Percentiles rank a stretch among this genome's conserved stretches.
phyloP scores from a whole-genome alignment of 148 eudicot species.

The Camellia japonica region DNA sequence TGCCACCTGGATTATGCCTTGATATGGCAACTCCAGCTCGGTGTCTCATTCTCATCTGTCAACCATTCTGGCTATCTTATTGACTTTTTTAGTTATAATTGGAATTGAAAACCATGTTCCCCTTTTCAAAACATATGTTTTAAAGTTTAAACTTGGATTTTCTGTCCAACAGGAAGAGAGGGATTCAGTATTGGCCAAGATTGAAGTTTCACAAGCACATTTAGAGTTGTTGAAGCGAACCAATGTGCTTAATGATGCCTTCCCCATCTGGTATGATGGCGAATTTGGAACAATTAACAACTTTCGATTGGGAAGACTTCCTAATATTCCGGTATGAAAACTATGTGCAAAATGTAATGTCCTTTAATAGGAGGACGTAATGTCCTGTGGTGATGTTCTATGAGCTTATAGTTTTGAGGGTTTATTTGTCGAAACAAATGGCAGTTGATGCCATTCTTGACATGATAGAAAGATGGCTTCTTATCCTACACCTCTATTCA shows the following conservation, averaged over 20 bases:
- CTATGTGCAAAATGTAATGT: not conserved
- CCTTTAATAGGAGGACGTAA: not conserved
- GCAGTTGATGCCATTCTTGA: not conserved
- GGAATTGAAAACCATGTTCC: too few relatives aligned
- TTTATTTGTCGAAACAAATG: not conserved
- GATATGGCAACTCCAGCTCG: not conserved
- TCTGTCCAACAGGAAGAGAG: conserved; percentile 69
- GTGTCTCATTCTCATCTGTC: not conserved
- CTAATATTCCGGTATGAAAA: conserved; percentile 70
- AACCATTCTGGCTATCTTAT: not conserved
- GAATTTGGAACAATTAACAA: conserved; percentile 97
- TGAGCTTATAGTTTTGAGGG: too few relatives aligned
- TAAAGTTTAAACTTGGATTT: conserved; percentile 2
- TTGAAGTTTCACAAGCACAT: conserved; percentile 98
- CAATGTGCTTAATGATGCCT: conserved; percentile 94
- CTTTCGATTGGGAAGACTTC: conserved; percentile 96
- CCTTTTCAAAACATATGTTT: not conserved
- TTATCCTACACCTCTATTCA: too few relatives aligned
- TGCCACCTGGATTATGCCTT: not conserved
- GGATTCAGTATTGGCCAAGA: conserved; percentile 90
- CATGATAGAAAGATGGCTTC: not conserved
- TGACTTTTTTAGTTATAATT: too few relatives aligned
- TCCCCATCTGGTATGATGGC: conserved; percentile 88
- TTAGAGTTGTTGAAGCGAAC: conserved; percentile 82
- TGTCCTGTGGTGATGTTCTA: not conserved